Evolutionary conservation across 345 rosid genomes (phyloP).

Genomic region (Noccaea bulbosa): DNA sequence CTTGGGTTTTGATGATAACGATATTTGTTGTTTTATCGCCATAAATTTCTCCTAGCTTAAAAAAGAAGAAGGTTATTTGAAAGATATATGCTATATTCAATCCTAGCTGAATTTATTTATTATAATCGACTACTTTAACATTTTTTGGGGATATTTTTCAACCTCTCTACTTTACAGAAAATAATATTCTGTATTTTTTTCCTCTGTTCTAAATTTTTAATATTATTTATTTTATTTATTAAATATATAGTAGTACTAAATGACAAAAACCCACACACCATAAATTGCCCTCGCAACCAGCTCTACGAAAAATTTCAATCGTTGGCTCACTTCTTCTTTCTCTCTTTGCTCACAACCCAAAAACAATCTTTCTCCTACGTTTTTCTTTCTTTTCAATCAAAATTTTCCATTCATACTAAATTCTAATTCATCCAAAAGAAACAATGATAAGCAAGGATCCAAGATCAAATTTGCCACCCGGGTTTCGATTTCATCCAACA

Average conservation of each 20-base stretch:
- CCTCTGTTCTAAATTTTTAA: conserved; percentile 47
- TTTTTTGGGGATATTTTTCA: conserved; percentile 2
- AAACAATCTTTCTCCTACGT: not conserved
- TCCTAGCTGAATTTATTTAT: conserved; percentile 20
- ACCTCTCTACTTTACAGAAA: conserved; percentile 23
- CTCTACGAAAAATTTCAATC: conserved; percentile 72
- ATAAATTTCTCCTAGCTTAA: conserved; percentile 10
- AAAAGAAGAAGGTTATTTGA: not conserved
- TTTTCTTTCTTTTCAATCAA: not conserved
- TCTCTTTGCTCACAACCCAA: conserved; percentile 11
- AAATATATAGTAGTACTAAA: conserved; percentile 31
- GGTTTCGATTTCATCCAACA: conserved; percentile 97
- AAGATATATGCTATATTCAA: not conserved
- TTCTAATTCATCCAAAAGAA: not conserved
- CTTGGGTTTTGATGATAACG: conserved; percentile 24
- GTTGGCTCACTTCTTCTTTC: conserved; percentile 34
- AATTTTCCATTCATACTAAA: not conserved
- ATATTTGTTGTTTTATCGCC: conserved; percentile 25
- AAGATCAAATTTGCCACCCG: conserved; percentile 82
- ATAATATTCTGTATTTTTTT: conserved; percentile 22
- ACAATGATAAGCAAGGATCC: conserved; percentile 64
- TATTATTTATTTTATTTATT: not conserved
- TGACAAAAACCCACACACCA: conserved; percentile 69
- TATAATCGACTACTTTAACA: conserved; percentile 15
- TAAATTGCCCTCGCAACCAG: conserved; percentile 59